Evolutionary conservation across 2,329 filamentous ascomycete genomes (phyloP).

Genomic region (Calonectria hawksworthii): DNA sequence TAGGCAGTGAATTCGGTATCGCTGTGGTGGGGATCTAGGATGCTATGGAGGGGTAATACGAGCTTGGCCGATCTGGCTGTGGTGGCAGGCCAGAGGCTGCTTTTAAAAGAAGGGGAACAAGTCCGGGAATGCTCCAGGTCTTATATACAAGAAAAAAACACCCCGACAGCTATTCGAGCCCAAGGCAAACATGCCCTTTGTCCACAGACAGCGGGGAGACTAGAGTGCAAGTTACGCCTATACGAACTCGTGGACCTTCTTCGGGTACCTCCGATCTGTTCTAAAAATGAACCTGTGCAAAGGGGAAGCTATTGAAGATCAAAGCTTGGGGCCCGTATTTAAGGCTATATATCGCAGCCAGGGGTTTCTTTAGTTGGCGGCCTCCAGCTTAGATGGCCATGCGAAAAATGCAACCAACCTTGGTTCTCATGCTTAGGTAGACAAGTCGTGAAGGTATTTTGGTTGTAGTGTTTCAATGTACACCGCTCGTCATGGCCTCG

Average conservation of each 20-base stretch:
- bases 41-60: slow-evolving; percentile 39
- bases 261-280: slow-evolving; percentile 18
- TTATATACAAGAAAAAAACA: background rate
- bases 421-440: background rate
- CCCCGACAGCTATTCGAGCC: background rate
- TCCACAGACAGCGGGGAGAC: background rate
- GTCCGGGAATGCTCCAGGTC: background rate
- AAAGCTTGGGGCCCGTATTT: slow-evolving; percentile 9
- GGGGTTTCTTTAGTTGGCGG: background rate
- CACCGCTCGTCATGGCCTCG: background rate
- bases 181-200: slow-evolving; percentile 2
- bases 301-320: background rate
- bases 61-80: slow-evolving; percentile 11
- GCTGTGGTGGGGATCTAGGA: slow-evolving; percentile 30
- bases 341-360: background rate
- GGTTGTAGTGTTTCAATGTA: background rate
- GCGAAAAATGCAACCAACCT: background rate
- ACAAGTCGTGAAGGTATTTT: background rate
- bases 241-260: slow-evolving; percentile 16
- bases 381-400: background rate
- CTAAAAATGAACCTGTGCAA: slow-evolving; percentile 1
- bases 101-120: background rate
- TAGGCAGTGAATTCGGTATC: slow-evolving; percentile 29
- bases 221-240: background rate
- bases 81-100: background rate